Conservation (phyloP, 805 yeast genomes). For the Wickerhamomyces sydowiorum region DNA sequence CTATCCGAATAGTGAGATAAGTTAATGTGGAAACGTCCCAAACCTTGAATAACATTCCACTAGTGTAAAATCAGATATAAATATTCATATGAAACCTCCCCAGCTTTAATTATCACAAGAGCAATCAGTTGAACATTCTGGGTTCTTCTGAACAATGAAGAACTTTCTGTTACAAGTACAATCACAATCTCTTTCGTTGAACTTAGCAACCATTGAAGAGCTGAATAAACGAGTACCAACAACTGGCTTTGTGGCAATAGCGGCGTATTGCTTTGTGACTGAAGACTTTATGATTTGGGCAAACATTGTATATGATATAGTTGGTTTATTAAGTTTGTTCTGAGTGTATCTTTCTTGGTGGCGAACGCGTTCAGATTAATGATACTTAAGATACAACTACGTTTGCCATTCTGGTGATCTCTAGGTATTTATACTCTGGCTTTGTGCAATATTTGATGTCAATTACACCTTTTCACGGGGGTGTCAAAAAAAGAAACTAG, state of each 20-base stretch:
- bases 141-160: constrained; percentile 10
- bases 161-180: constrained; percentile 20
- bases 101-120: constrained; percentile 12
- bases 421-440: too few species aligned
- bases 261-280: background rate
- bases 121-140: constrained; percentile 22
- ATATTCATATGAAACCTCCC: background rate
- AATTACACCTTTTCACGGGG: too few species aligned
- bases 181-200: constrained; percentile 21
- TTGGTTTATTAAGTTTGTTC: background rate
- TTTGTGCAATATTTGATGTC: too few species aligned
- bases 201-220: constrained; percentile 6
- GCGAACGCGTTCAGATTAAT: too few species aligned
- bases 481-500: too few species aligned
- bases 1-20: too few species aligned
- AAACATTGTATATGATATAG: constrained; percentile 7
- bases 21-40: too few species aligned
- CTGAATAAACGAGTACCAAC: background rate
- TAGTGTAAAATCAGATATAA: background rate
- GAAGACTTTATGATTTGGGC: constrained; percentile 11
- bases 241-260: constrained; percentile 7
- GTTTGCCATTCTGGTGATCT: too few species aligned
- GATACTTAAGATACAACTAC: too few species aligned
- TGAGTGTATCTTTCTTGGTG: too few species aligned
- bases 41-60: too few species aligned